Base-by-base conservation (phyloP, 768 basidiomycete genomes). In the Trametes cinnabarina region DNA sequence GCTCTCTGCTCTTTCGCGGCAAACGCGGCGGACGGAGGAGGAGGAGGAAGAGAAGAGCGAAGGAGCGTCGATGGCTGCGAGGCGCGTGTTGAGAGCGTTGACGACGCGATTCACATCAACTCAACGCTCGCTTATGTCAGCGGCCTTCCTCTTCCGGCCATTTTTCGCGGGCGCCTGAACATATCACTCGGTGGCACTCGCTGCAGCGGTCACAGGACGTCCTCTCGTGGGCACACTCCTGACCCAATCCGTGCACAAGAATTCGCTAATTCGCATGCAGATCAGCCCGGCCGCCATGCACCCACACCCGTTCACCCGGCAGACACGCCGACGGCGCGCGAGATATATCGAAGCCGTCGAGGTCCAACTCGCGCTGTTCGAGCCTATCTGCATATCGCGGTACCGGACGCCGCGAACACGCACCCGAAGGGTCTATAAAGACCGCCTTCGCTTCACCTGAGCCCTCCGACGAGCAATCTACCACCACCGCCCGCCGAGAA, bases 311-410 rank as follows among this genome's bases (percentile, higher is more conserved):
- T 17, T 17, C 12, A 28, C 25, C 9, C 47, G 20, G 30, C n/a
- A 54, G 47, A 55, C 53, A 55, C 53, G 49, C 55, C 55, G 39
- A 34, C 55, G 55, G 55, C 55, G 60, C 44, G 55, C 55, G 60
- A 47, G 17, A 43, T 41, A 47, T 39, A 55, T 40, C 28, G 22
- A 30, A 39, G 30, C 35, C 46, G 37, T 26, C 17, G n/a, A 37
- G 12, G 17, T 20, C 5, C 22, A 12, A 19, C 26, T 39, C 30
- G 30, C 30, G 30, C 30, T 32, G 30, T 32, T 41, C 17, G 19
- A 9, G 30, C 23, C 23, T 57, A 37, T 43, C 47, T 51, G 19
- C 30, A 32, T n/a, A 32, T 32, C 32, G 51, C 54, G 55, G 30
- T 30, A 22, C 25, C 55, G 55, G 55, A 43, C 55, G 51, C 60